phyloP scores from a whole-genome alignment of 306 rosid genomes.

The Vachellia pachyceras region DNA sequence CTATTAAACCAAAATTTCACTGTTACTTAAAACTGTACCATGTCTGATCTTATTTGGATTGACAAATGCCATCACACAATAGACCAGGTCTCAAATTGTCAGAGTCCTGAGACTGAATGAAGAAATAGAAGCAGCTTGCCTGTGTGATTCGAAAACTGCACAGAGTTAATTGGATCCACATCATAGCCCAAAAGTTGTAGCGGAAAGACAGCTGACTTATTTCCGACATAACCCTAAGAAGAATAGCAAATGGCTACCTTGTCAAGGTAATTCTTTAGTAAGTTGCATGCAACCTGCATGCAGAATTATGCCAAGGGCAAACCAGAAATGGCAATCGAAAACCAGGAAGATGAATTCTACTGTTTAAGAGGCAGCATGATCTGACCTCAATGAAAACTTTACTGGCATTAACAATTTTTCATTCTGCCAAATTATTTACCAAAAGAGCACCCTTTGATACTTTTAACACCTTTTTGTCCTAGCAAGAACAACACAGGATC shows the following conservation, averaged over 20 bases:
- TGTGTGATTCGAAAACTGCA: slow-evolving; percentile 94
- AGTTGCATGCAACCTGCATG: neutral
- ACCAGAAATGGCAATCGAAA: slow-evolving; percentile 2
- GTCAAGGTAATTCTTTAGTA: slow-evolving; percentile 18
- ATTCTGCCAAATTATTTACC: neutral
- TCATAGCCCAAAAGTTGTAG: slow-evolving; percentile 87
- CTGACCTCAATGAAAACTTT: neutral
- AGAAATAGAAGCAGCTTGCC: slow-evolving; percentile 72
- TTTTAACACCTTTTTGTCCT: neutral
- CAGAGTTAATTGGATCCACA: slow-evolving; percentile 90
- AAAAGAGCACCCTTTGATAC: neutral
- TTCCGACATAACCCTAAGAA: slow-evolving; percentile 82
- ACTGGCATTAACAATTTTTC: neutral
- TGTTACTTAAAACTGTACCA: slow-evolving; percentile 38
- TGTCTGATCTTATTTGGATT: slow-evolving; percentile 35
- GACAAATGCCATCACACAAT: slow-evolving; percentile 55
- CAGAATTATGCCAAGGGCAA: slow-evolving; percentile 19
- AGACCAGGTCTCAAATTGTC: slow-evolving; percentile 47
- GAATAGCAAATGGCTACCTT: slow-evolving; percentile 18
- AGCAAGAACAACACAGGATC: neutral
- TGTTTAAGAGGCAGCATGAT: neutral
- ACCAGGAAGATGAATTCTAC: slow-evolving; percentile 3
- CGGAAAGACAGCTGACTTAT: slow-evolving; percentile 86
- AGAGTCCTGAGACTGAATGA: slow-evolving; percentile 54
- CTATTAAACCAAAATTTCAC: slow-evolving; percentile 41